Evolutionary conservation across 495 filamentous ascomycete species (phyloP), one percentile per base, ranked within the genome.

Genomic region (Poronia punctata): DNA sequence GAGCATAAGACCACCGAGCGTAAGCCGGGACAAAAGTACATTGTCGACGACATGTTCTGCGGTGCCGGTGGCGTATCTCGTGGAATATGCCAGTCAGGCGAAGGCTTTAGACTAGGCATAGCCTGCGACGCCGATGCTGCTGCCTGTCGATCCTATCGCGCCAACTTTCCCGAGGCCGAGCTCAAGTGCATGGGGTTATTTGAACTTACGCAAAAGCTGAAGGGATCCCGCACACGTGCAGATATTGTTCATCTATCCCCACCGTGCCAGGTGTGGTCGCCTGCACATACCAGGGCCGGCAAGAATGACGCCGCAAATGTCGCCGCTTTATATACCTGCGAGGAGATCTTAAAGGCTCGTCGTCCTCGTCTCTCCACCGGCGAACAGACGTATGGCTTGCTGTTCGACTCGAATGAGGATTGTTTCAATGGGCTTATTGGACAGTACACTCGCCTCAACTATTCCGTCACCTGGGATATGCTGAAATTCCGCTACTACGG

Each of bases 201-300:
- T 18, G 50, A 75, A 1, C 72, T 84, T 7, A 52, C 57, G 29
- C 36, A 16, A 6, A 35, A 7, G 23, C 23, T 17, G n/a, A 27
- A 0, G 7, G 49, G 35, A 27, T 26, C 28, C 45, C 11, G 46
- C 26, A 36, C 59, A 41, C 15, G 74, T 83, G 21, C 32, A 0
- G 87, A 94, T 48, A 61, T 89, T 11, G 61, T 81, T 0, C 88
- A 94, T 38, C 54, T 86, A 0, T 88, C 84, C 0, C 85, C 86
- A 0, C 88, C 88, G 0, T 96, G 88, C 38, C 84, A 89, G 45
- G 74, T 74, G 2, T 93, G 78, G 52, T 89, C 83, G 0, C 75
- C 78, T 0, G 83, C 82, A 0, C 83, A 95, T 40, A 88, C 83
- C 0, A 55, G 68, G 1, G 39, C 65, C 0, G 74, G 75, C 1